Base-by-base conservation (phyloP, 441 rosid species). In the Gossypium schwendimanii region DNA sequence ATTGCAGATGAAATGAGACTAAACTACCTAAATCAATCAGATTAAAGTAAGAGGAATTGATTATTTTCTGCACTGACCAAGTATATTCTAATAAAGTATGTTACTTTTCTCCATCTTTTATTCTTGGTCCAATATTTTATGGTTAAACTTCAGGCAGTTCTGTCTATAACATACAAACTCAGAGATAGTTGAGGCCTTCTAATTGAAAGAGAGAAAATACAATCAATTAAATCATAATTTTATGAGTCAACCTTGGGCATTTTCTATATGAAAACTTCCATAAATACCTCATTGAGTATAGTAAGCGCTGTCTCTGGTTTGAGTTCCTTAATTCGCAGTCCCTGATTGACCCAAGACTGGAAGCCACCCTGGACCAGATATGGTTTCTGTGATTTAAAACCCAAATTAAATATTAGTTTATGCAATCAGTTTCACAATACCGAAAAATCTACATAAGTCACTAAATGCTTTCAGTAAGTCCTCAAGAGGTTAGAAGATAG, bases 361-460 rank as follows among this genome's bases (percentile, higher is more conserved):
- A 81, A 95, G 72, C 99, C 99, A 63, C 97, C 99, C 81, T 86
- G 86, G 70, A 91, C 86, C 86, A 89, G 52, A 80, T 88, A 95
- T 44, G 99, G 80, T 70, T 80, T 85, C 98, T 95, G 87, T 73
- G 73, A 81, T 70, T 72, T 49, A 77, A 75, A 73, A 69, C 50
- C 67, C 52, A 78, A 71, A 39, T 53, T n/a, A 71, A 7, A 18
- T 71, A 71, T 78, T 61, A 80, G 75, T 14, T 66, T 23, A 24
- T 20, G 73, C 21, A 17, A 36, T 47, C 61, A 17, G n/a, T 52
- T 61, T 62, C 7, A 44, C 50, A 50, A 49, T 26, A 23, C 21
- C 58, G 10, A 3, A 60, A 11, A 14, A 14, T 17, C 11, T 44
- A 58, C 9, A 0, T 20, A 59, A 23, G 14, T 5, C 18, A 45